Evolutionary conservation across 306 rosid genomes (phyloP), one percentile per base, ranked within the genome.

Genomic region (Vigna reflexopilosa): DNA sequence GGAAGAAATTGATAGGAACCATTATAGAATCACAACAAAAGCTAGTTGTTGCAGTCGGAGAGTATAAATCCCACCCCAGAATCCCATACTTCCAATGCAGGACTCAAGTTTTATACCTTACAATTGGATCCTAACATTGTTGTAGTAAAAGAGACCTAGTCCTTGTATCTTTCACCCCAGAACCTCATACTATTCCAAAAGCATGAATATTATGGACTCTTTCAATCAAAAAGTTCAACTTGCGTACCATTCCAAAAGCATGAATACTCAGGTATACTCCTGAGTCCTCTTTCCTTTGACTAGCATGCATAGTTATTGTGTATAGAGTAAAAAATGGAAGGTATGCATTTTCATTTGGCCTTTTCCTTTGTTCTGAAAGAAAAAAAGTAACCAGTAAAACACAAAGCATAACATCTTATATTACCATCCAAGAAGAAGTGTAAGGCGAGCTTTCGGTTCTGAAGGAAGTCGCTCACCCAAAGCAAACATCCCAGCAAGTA

Each of bases 401-500:
- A 55, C 68, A 77, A 36, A 57, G 71, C 59, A 28, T 14, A 69
- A 61, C 28, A 74, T 76, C 40, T 44, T 16, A 64, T 77, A 36
- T 87, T 91, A 93, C 98, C 98, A 93, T 88, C 98, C 98, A 76
- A 93, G 86, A 78, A 93, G 85, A 75, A 93, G 96, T 15, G 81
- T 73, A 19, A 91, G 57, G 65, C 94, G 91, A 77, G 94, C 98
- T 32, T 86, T 91, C 52, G 98, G 94, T 0, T 93, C 90, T 13
- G 94, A 85, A 28, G 98, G 98, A 82, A 93, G 90, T 72, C 88
- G 79, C 80, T 93, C 96, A 34, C 98, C 98, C 85, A 93, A 83
- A 47, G 98, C 98, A 84, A 93, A 87, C 96, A 93, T 93, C 75
- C 98, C 98, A 75, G 96, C 96, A 79, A 91, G 87, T 15, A 89